Percentiles rank a stretch among this genome's conserved stretches.
Conservation (phyloP, 164 flowering plant genomes). For the Protea cynaroides region DNA sequence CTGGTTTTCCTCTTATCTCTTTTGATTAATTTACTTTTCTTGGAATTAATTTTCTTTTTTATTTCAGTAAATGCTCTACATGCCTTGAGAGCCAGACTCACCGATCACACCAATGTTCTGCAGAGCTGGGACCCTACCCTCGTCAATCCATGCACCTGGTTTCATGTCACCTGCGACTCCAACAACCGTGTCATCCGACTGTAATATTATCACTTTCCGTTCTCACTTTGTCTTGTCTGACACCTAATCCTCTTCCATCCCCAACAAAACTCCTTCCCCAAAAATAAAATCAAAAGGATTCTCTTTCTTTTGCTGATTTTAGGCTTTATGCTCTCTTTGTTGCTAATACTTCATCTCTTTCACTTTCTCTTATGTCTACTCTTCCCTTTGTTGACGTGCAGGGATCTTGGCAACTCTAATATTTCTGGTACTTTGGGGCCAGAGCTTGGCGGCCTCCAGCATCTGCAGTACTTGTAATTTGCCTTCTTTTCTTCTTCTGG, state of each 20-base stretch:
- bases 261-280: too few species aligned
- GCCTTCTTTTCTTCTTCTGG: not conserved
- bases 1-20: too few species aligned
- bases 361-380: not conserved
- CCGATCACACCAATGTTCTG: conserved; percentile 68
- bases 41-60: not conserved
- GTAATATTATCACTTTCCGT: conserved; percentile 26
- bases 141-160: conserved; percentile 92
- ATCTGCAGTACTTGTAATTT: conserved; percentile 66
- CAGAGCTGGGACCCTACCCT: conserved; percentile 96
- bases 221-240: not conserved
- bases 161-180: conserved; percentile 77
- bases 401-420: conserved; percentile 83
- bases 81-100: conserved; percentile 50
- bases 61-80: conserved; percentile 66
- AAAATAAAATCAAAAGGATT: too few species aligned
- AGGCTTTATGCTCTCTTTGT: too few species aligned
- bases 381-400: conserved; percentile 17
- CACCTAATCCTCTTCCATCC: not conserved
- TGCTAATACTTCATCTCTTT: not conserved
- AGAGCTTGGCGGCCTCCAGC: conserved; percentile 65
- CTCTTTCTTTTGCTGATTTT: too few species aligned
- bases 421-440: conserved; percentile 73
- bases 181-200: conserved; percentile 67
- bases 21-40: conserved; percentile 2